Percentiles rank a stretch among this genome's conserved stretches.
Conservation (phyloP, 306 rosid species). For the Ammopiptanthus mongolicus region DNA sequence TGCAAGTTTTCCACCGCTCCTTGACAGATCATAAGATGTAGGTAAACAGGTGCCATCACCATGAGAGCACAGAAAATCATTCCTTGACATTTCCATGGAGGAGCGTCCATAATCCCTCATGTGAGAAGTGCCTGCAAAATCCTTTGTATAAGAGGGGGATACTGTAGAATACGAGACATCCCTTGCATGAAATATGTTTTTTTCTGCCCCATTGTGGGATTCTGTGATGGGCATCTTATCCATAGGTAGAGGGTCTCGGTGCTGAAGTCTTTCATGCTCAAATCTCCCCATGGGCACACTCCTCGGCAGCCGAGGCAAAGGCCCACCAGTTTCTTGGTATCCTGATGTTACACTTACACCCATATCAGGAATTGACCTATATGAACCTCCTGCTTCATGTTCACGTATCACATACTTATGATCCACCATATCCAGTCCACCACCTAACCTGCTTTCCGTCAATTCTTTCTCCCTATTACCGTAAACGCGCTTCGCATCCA, state of each 20-base stretch:
- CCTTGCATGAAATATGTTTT: constrained; percentile 38
- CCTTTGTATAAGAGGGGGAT: constrained; percentile 51
- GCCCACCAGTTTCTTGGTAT: constrained; percentile 36
- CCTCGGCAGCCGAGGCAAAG: constrained; percentile 35
- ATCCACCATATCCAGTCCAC: constrained; percentile 33
- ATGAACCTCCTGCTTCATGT: constrained; percentile 39
- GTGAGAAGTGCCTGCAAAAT: constrained; percentile 46
- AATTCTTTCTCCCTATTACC: constrained; percentile 43
- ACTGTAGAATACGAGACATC: constrained; percentile 29
- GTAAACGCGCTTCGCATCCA: constrained; percentile 27
- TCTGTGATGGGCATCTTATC: constrained; percentile 43
- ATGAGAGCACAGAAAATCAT: constrained; percentile 41
- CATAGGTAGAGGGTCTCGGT: constrained; percentile 29
- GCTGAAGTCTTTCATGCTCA: constrained; percentile 49
- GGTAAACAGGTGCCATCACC: constrained; percentile 35
- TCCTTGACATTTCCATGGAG: constrained; percentile 40
- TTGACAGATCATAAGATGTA: constrained; percentile 43
- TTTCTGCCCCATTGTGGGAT: constrained; percentile 36
- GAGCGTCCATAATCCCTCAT: constrained; percentile 44
- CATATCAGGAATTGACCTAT: constrained; percentile 41
- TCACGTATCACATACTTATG: constrained; percentile 39
- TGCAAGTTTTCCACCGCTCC: constrained; percentile 37
- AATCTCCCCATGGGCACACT: constrained; percentile 29
- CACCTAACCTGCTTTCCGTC: constrained; percentile 41
- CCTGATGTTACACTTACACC: constrained; percentile 22